phyloP scores from a whole-genome alignment of 129 eudicot genomes.

The Logfia minima region DNA sequence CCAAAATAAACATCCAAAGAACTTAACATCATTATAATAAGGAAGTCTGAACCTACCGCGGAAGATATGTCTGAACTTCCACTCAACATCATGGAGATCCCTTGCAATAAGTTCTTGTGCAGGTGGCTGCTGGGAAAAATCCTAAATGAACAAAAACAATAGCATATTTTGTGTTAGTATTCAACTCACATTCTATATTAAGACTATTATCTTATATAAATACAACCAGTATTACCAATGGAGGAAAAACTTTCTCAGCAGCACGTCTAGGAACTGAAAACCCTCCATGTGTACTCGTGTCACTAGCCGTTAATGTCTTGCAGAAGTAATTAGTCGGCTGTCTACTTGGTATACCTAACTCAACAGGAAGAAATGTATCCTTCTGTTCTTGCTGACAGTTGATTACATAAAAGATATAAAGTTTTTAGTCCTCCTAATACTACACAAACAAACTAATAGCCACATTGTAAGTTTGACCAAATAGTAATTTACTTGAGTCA shows the following conservation, averaged over 20 bases:
- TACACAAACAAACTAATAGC: neutral
- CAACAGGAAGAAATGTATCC: conserved; percentile 94
- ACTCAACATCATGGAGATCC: conserved; percentile 97
- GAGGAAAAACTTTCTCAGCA: conserved; percentile 99
- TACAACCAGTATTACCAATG: conserved; percentile 48
- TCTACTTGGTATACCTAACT: conserved; percentile 80
- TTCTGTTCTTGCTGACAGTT: conserved; percentile 81
- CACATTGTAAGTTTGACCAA: neutral
- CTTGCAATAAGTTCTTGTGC: conserved; percentile 91
- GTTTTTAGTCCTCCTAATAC: neutral
- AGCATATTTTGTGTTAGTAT: neutral
- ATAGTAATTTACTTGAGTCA: conserved; percentile 60
- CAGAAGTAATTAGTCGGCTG: conserved; percentile 96
- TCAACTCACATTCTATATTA: neutral
- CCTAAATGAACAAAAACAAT: conserved; percentile 47
- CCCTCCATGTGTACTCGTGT: conserved; percentile 98
- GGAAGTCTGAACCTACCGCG: conserved; percentile 52
- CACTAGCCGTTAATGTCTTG: conserved; percentile 95
- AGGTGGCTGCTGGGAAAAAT: conserved; percentile 94
- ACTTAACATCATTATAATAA: neutral
- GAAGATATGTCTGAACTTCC: conserved; percentile 97
- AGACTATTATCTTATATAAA: neutral
- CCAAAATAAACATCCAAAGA: neutral
- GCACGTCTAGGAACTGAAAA: conserved; percentile 99
- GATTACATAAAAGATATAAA: conserved; percentile 14